Conservation (phyloP, 352 stramenopile species). For the Phytophthora tentaculata region DNA sequence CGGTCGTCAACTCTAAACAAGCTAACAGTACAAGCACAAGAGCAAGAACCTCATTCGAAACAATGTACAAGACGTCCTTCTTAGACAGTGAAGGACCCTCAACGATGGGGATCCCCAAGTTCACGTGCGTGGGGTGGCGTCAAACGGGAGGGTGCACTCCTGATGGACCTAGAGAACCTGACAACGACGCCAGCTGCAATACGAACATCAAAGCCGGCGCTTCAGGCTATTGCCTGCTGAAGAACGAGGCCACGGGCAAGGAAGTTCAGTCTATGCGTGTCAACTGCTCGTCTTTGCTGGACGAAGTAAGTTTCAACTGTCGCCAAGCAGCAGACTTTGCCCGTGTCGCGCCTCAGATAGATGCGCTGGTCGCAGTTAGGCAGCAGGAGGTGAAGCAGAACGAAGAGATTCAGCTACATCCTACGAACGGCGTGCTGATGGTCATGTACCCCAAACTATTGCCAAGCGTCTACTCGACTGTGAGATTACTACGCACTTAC, state of each 20-base stretch:
- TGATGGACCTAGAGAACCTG: conserved; percentile 21
- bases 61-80: conserved; percentile 23
- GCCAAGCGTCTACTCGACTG: conserved; percentile 41
- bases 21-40: conserved; percentile 1
- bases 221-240: conserved; percentile 26
- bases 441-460: conserved; percentile 57
- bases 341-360: conserved; percentile 35
- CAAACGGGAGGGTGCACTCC: conserved; percentile 33
- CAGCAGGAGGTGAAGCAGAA: conserved; percentile 4
- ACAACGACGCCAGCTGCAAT: conserved; percentile 24
- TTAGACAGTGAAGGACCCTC: conserved; percentile 23
- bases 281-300: conserved; percentile 37
- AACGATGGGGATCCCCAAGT: conserved; percentile 8
- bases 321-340: conserved; percentile 48
- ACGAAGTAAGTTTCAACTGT: conserved; percentile 46
- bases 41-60: conserved; percentile 9
- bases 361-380: conserved; percentile 14
- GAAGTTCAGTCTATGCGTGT: conserved; percentile 39
- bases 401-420: not conserved
- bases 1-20: conserved; percentile 6
- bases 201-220: conserved; percentile 31
- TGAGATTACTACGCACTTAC: conserved; percentile 42
- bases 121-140: conserved; percentile 33
- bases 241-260: conserved; percentile 34
- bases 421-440: conserved; percentile 48